These are phyloP conservation scores for Tremella fuciformis DNA, from an alignment of 768 basidiomycete species.

Conservation along the genomic window DNA sequence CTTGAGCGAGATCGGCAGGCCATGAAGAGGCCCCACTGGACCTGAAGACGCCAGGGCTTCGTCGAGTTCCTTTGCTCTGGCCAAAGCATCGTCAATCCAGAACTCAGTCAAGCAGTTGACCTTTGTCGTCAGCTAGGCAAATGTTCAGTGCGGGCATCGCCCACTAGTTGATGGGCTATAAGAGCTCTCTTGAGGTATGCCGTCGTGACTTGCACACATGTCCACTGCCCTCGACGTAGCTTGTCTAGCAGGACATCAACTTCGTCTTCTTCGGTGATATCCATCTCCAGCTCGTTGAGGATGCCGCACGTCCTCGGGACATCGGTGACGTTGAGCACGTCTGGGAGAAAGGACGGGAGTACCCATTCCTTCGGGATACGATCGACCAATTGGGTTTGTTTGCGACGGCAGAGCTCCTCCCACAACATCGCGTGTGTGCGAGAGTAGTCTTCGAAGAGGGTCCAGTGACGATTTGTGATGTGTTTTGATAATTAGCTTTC, in stretches of 20 bases:
- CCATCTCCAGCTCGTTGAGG: slow-evolving; percentile 10
- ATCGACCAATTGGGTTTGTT: neutral
- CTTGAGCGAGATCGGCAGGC: slow-evolving; percentile 21
- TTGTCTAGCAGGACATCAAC: slow-evolving; percentile 7
- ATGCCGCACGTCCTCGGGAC: slow-evolving; percentile 6
- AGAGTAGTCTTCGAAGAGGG: no score
- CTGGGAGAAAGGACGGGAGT: neutral
- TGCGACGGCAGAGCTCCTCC: slow-evolving; percentile 1
- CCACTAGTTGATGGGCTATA: slow-evolving; percentile 27
- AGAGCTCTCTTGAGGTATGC: slow-evolving; percentile 33
- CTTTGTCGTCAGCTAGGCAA: neutral
- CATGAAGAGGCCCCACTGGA: slow-evolving; percentile 24
- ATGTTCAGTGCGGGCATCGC: neutral
- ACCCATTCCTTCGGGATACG: neutral
- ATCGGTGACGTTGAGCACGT: neutral
- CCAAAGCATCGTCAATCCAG: slow-evolving; percentile 19
- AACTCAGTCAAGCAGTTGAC: slow-evolving; percentile 47
- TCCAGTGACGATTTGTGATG: no score
- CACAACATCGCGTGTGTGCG: neutral
- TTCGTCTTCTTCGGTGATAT: slow-evolving; percentile 23
- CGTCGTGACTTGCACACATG: slow-evolving; percentile 21
- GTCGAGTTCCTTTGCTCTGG: slow-evolving; percentile 17
- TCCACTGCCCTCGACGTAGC: slow-evolving; percentile 21
- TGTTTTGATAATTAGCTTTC: no score
- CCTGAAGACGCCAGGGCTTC: slow-evolving; percentile 9